phyloP scores from a whole-genome alignment of 228 moss, liverwort and hornwort genomes.

The Sphagnum fallax region DNA sequence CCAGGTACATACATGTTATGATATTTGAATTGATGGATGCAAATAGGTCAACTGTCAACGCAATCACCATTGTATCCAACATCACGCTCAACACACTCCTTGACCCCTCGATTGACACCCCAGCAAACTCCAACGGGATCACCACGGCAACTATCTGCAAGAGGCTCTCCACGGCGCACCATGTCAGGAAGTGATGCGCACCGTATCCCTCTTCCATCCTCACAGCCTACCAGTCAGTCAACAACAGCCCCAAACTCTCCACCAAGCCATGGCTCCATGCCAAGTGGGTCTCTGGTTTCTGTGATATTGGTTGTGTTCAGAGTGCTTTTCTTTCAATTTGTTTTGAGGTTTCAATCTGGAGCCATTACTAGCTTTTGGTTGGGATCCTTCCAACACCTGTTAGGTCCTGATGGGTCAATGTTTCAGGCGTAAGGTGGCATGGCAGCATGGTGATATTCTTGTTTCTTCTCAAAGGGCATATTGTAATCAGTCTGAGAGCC shows the following conservation, averaged over 20 bases:
- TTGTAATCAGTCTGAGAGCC: background rate
- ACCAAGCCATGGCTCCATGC: constrained; percentile 23
- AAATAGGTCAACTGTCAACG: constrained; percentile 9
- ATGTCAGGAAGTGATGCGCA: constrained; percentile 12
- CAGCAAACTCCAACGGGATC: constrained; percentile 26
- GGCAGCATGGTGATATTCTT: background rate
- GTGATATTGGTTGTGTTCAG: background rate
- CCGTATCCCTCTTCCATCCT: constrained; percentile 28
- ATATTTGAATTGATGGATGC: background rate
- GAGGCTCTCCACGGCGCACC: constrained; percentile 16
- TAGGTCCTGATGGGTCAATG: too few relatives aligned
- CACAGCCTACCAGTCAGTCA: constrained; percentile 36
- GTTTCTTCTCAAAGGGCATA: background rate
- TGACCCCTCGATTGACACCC: constrained; percentile 34
- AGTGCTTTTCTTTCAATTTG: background rate
- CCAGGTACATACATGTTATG: background rate
- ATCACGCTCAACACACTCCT: constrained; percentile 18
- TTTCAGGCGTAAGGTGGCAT: too few relatives aligned
- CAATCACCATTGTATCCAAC: background rate
- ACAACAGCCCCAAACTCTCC: constrained; percentile 51
- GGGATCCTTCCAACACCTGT: too few relatives aligned
- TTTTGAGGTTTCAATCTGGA: background rate
- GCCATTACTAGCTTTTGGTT: background rate
- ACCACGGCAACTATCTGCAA: constrained; percentile 15
- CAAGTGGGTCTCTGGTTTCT: constrained; percentile 7